These are phyloP conservation scores for Fusarium subtropicale DNA, from an alignment of 2,329 filamentous ascomycete species.

Conservation along the genomic window DNA sequence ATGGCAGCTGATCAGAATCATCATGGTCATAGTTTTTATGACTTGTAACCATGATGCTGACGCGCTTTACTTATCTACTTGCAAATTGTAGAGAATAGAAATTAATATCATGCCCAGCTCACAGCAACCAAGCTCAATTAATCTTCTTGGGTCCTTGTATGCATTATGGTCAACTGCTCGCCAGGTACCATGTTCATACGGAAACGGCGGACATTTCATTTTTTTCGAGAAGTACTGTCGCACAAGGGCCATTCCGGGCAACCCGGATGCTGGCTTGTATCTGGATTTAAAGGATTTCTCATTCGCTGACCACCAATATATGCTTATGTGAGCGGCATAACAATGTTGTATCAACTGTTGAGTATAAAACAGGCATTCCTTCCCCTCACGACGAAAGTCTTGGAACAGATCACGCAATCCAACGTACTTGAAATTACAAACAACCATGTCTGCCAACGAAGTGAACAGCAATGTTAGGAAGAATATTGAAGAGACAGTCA, in stretches of 20 bases:
- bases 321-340: constrained; percentile 1
- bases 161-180: accelerated
- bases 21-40: accelerated
- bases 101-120: accelerated
- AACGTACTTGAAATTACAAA: neutral
- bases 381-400: neutral
- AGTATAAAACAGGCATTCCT: neutral
- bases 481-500: constrained; percentile 22
- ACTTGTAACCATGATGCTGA: neutral
- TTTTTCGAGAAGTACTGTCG: too few relatives aligned
- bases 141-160: accelerated
- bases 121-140: accelerated
- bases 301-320: neutral
- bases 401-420: too few relatives aligned
- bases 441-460: constrained; percentile 7
- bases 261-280: neutral
- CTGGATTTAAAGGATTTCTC: neutral
- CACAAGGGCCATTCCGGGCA: neutral
- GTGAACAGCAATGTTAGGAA: neutral
- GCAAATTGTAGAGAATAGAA: too few relatives aligned
- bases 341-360: neutral
- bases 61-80: neutral
- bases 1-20: neutral
- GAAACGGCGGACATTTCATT: neutral
- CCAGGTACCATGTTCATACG: accelerated